Evolutionary conservation across 129 eudicot genomes (phyloP).

Genomic region (Oenanthe sinensis): DNA sequence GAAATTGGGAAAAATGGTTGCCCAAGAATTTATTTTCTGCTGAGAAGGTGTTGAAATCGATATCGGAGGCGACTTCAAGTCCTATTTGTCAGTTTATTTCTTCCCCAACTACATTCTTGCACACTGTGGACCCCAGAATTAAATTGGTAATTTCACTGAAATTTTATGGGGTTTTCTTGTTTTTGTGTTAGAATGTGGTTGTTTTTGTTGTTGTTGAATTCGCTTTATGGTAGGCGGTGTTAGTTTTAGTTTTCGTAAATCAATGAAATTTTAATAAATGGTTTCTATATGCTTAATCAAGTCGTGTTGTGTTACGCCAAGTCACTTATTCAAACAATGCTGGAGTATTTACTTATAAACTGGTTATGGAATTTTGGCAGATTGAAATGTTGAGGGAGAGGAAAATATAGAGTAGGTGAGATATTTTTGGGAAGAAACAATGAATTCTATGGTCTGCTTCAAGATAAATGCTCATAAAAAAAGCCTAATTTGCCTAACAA

Average conservation of each 20-base stretch:
- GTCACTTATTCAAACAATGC: no score
- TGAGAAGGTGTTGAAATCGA: constrained; percentile 66
- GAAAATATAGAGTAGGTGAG: no score
- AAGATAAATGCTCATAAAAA: no score
- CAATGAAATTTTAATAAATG: neutral
- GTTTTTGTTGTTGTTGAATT: neutral
- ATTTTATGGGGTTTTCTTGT: neutral
- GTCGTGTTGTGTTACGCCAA: neutral
- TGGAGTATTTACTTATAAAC: no score
- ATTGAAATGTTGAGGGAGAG: no score
- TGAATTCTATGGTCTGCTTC: no score
- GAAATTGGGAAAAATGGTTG: constrained; percentile 49
- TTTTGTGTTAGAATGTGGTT: constrained; percentile 11
- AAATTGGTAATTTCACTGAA: constrained; percentile 47
- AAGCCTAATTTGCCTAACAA: no score
- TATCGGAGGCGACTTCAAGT: constrained; percentile 83
- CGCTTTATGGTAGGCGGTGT: neutral
- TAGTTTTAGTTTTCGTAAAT: no score
- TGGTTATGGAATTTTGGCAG: no score
- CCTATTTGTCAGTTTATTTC: constrained; percentile 94
- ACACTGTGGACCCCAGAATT: constrained; percentile 80
- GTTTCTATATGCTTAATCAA: no score
- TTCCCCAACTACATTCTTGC: constrained; percentile 86
- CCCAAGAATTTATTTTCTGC: constrained; percentile 58
- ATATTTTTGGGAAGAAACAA: no score